These are phyloP conservation scores for Pleurotus ostreatus DNA, from an alignment of 768 basidiomycete species.

Conservation along the genomic window DNA sequence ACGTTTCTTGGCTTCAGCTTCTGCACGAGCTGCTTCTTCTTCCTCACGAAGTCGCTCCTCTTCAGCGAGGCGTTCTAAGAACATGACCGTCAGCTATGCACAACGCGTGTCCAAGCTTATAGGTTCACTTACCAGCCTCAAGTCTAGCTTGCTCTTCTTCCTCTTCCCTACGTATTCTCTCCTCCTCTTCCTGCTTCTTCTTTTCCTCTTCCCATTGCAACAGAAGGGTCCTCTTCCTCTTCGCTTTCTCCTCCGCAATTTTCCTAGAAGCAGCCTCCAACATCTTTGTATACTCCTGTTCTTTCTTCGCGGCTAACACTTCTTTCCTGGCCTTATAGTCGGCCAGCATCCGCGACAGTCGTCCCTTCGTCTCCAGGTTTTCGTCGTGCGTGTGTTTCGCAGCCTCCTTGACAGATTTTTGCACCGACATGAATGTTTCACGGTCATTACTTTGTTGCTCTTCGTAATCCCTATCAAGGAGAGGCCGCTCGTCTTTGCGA, in stretches of 20 bases:
- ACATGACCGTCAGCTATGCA: not conserved
- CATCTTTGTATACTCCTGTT: constrained; percentile 61
- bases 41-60: constrained; percentile 46
- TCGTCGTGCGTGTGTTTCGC: constrained; percentile 56
- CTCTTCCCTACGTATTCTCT: constrained; percentile 33
- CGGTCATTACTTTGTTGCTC: constrained; percentile 78
- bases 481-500: constrained; percentile 87
- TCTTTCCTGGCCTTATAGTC: constrained; percentile 61
- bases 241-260: constrained; percentile 83
- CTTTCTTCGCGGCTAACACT: constrained; percentile 51
- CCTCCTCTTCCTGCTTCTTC: constrained; percentile 36
- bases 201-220: constrained; percentile 60
- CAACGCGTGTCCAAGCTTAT: not conserved
- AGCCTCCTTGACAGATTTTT: constrained; percentile 52
- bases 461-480: constrained; percentile 84
- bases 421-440: constrained; percentile 59
- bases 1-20: constrained; percentile 51
- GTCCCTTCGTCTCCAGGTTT: constrained; percentile 69
- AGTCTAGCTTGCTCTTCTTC: constrained; percentile 48
- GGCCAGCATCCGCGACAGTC: constrained; percentile 65
- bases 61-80: constrained; percentile 48
- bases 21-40: constrained; percentile 44
- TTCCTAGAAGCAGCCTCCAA: constrained; percentile 56
- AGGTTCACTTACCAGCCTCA: constrained; percentile 45
- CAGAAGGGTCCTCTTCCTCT: constrained; percentile 53